A percentile compares a stretch with the other conserved stretches of the same genome.
These are phyloP conservation scores for Diplodia sapinea DNA, from an alignment of 2,329 filamentous ascomycete species.

Conservation along the genomic window DNA sequence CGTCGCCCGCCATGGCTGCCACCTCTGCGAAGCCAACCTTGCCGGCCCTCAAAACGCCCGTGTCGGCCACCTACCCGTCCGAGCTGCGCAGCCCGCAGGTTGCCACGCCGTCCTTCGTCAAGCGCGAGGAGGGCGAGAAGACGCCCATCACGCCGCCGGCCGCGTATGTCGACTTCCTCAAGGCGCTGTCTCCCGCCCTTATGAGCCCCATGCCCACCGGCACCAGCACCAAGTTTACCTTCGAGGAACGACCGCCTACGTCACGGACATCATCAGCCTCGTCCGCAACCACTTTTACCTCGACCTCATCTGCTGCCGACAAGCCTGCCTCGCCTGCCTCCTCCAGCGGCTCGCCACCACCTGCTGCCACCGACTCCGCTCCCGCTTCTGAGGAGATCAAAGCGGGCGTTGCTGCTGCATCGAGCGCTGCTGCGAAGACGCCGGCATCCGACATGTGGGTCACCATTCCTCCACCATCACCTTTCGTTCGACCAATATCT, in stretches of 20 bases:
- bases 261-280: conserved; percentile 46
- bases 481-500: conserved; percentile 67
- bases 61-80: conserved; percentile 64
- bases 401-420: neutral
- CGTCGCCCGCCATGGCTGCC: conserved; percentile 44
- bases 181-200: conserved; percentile 73
- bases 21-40: conserved; percentile 50
- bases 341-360: conserved; percentile 41
- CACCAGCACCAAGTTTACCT: conserved; percentile 59
- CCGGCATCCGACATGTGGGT: conserved; percentile 42
- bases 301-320: conserved; percentile 41
- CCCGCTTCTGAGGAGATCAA: neutral
- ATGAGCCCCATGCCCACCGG: conserved; percentile 70
- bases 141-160: conserved; percentile 90
- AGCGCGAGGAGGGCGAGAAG: conserved; percentile 65
- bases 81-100: conserved; percentile 70
- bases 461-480: conserved; percentile 65
- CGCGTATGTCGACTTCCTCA: conserved; percentile 92
- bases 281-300: conserved; percentile 39
- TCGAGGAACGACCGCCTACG: conserved; percentile 50
- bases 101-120: conserved; percentile 66
- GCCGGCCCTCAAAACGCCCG: conserved; percentile 59
- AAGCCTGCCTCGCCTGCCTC: conserved; percentile 5
- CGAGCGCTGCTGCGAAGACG: conserved; percentile 4
- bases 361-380: conserved; percentile 39